Evolutionary conservation across 148 eudicot species (phyloP).

Genomic region (Arbutus unedo): DNA sequence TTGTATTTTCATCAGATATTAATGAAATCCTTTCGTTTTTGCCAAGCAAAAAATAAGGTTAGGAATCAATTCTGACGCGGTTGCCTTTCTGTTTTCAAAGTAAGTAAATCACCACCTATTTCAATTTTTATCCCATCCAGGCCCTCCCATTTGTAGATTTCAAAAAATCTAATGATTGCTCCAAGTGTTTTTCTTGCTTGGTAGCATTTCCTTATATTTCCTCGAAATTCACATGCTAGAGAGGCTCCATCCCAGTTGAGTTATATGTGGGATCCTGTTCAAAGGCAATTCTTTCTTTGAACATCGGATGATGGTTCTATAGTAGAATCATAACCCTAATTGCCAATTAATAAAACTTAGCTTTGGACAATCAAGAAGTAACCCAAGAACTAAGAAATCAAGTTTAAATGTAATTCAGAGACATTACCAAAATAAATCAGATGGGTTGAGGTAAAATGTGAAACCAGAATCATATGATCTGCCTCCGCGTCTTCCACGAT

Average conservation of each 20-base stretch:
- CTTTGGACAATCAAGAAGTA: neutral
- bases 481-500: slow-evolving; percentile 76
- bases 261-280: neutral
- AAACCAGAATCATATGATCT: slow-evolving; percentile 61
- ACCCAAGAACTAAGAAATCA: neutral
- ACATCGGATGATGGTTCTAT: neutral
- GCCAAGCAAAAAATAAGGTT: no score
- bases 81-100: no score
- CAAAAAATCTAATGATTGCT: no score
- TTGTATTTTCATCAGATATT: no score
- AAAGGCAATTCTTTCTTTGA: neutral
- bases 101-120: no score
- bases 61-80: no score
- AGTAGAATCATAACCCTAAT: neutral
- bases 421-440: slow-evolving; percentile 78
- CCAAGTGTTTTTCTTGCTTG: neutral
- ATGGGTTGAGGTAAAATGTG: slow-evolving; percentile 48
- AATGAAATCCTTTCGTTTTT: no score
- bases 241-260: slow-evolving; percentile 1
- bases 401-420: neutral
- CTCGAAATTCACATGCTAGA: neutral
- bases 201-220: neutral
- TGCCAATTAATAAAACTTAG: neutral
- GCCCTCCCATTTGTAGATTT: no score
- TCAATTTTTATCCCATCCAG: no score